Conservation (phyloP, 257 asterid species). For the Knoxia roxburghii region DNA sequence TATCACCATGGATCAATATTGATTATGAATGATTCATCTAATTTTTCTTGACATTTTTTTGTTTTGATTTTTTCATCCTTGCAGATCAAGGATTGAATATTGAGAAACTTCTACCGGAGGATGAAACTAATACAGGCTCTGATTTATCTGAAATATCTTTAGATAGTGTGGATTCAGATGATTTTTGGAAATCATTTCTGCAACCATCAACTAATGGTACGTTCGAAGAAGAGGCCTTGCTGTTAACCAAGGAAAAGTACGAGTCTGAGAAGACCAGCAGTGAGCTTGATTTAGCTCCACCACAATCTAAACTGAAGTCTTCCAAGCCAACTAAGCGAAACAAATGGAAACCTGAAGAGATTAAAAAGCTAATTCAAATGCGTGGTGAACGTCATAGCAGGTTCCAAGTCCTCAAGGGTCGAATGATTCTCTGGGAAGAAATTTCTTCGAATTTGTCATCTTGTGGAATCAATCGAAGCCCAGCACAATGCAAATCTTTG, state of each 20-base stretch:
- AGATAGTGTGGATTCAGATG: slow-evolving; percentile 36
- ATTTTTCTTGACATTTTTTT: neutral
- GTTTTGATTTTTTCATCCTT: slow-evolving; percentile 5
- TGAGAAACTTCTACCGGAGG: slow-evolving; percentile 35
- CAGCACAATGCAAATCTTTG: slow-evolving; percentile 92
- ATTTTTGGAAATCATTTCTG: slow-evolving; percentile 45
- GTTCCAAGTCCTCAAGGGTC: slow-evolving; percentile 84
- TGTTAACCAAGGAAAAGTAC: slow-evolving; percentile 29
- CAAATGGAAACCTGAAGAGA: slow-evolving; percentile 92
- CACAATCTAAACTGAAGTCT: slow-evolving; percentile 39
- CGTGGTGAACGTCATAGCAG: slow-evolving; percentile 80
- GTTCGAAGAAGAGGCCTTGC: slow-evolving; percentile 25
- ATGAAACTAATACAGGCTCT: slow-evolving; percentile 32
- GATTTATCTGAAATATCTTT: slow-evolving; percentile 23
- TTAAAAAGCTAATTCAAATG: slow-evolving; percentile 62
- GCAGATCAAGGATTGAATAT: slow-evolving; percentile 37
- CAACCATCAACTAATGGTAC: slow-evolving; percentile 25
- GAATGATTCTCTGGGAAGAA: slow-evolving; percentile 99
- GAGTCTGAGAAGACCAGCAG: slow-evolving; percentile 32
- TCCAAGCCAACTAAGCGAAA: slow-evolving; percentile 54
- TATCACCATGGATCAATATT: neutral
- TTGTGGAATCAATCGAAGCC: slow-evolving; percentile 64
- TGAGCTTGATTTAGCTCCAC: slow-evolving; percentile 36
- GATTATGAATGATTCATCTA: neutral
- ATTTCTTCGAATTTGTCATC: slow-evolving; percentile 61